Evolutionary conservation across 352 stramenopile genomes (phyloP), one percentile per base, ranked within the genome.

Genomic region (Pythium sukuiense): DNA sequence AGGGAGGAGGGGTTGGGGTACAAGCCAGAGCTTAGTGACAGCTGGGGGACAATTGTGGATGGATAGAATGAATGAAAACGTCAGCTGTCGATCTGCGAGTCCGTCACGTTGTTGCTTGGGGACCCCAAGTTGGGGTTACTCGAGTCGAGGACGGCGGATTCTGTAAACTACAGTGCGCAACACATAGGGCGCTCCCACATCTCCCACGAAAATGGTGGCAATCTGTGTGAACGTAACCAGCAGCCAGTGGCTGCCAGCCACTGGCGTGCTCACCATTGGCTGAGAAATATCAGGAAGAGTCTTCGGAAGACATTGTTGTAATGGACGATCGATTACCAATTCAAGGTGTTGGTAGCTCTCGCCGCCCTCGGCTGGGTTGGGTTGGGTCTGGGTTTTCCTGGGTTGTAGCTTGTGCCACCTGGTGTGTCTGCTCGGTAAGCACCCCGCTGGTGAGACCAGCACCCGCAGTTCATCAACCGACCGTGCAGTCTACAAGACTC

Each of bases 41-140:
- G 16, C 43, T 50, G 43, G 43, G 43, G 37, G 37, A 43, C 43
- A 50, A 50, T 14, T 27, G 18, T 27, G 43, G 16, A 14, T 50
- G 43, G 43, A 50, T 50, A 8, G 43, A 50, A 50, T 50, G 43
- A 27, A 50, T 50, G 43, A 27, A 50, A 27, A 14, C 43, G 18
- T 27, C 41, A 18, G 16, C 43, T 50, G 43, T 48, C 41, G 8
- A 5, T 50, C 8, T 24, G 8, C 27, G 18, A 27, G 43, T 50
- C 5, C 27, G 37, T 0, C 11, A 18, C 18, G 5, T 35, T 43
- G 11, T 24, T 24, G 20, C 20, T 24, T 24, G 20, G 20, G 20
- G 20, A 24, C 20, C 20, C 20, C 20, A 24, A 24, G 20, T 24
- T 24, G 20, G 20, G 20, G 20, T 24, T 24, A 24, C 20, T 24